Evolutionary conservation across 352 stramenopile genomes (phyloP), one percentile per base, ranked within the genome.

Genomic region (Thalassiosira hispida): DNA sequence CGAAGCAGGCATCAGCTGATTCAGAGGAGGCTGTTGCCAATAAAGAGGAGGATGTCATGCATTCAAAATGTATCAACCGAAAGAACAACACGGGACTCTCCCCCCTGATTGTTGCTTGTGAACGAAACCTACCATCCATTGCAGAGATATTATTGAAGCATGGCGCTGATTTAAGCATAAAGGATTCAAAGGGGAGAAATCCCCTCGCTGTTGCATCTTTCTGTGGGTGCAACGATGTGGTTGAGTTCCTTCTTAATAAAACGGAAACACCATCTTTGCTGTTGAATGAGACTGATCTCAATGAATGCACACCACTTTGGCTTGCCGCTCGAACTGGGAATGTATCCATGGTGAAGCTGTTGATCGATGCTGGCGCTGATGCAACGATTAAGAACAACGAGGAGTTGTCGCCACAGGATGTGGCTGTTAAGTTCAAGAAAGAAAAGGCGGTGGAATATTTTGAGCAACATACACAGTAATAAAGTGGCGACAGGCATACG

Each of bases 361-460:
- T 86, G 23, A 38, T 83, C 14, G 52, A 81, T 44, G 68, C 64
- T 16, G 79, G 74, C 7, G 67, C 79, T 20, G 64, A 86, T 79
- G 33, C 64, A 25, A 71, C 38, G 6, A 80, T 83, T 23, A 29
- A 23, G 35, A 67, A 83, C 52, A 69, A 53, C 27, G 68, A 80
- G 5, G 74, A 63, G 4, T 62, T 86, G 40, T 59, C 57, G n/a
- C 68, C 73, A 1, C 7, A 57, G 14, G 67, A 83, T 18, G 73
- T 73, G 14, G 73, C 79, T 11, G 29, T 66, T 16, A 86, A 81
- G 33, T 86, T 81, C 46, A 76, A 86, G 22, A 85, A 84, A 40
- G 51, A 80, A 25, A 68, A 71, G 25, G 63, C 80, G 20, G 42
- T 70, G 27, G 56, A 80, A 40, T 79, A 67, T 47, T 79, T 83